Base-by-base conservation (phyloP, 352 stramenopile species). In the Pythium vanterpoolii region DNA sequence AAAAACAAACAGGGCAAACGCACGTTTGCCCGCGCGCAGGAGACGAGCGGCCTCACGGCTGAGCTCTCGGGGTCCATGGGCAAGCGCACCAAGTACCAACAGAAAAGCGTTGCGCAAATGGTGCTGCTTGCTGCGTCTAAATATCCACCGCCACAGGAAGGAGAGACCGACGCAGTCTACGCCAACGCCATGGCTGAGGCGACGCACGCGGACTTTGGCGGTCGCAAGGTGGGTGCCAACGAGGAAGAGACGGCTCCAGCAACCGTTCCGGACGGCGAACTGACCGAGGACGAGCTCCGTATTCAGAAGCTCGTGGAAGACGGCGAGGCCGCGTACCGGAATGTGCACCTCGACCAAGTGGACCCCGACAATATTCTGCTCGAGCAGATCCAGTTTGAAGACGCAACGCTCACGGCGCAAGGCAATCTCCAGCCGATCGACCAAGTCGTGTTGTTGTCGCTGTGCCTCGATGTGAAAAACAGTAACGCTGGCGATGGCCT, bases 401-500 rank as follows among this genome's bases (percentile, higher is more conserved):
- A 93, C 60, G 68, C 62, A 34, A 66, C 68, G 38, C 55, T 82
- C 27, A 88, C 77, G 7, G 67, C 89, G 24, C 78, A 91, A 50
- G 76, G 76, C 24, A 91, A 92, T 52, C 61, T 95, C 45, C 81
- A 90, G 62, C 77, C 80, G 26, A 75, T 90, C 3, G 86, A 95
- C 59, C 86, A 94, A 64, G 83, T 95, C 28, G 96, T 99, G 53
- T 52, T 98, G 8, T 67, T 98, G 14, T 93, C 90, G 31, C 64
- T 98, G n/a, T 99, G 96, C 69, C 72, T 98, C 33, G 95, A 98
- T 68, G 94, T 98, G 8, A 98, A 98, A 68, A 98, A 98, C 75
- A 96, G 79, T 67, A 98, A 98, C 62, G 90, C 92, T 4, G 88
- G 91, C 54, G 93, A 99, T 69, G 93, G 90, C 5, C 77, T 99